These are phyloP conservation scores for Penicillium occitanis DNA, from an alignment of 2,329 filamentous ascomycete genomes.

Conservation along the genomic window DNA sequence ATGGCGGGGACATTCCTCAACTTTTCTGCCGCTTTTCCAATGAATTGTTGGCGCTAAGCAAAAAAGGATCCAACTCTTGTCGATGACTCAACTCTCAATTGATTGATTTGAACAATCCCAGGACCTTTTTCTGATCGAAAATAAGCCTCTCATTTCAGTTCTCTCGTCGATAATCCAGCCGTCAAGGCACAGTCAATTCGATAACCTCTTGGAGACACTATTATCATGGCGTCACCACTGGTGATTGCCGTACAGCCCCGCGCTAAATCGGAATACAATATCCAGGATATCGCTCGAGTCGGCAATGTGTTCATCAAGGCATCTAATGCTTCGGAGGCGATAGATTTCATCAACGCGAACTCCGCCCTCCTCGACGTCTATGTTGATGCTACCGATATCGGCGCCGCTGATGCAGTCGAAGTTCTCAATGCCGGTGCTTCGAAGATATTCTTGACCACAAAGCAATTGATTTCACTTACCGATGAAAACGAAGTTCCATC, in stretches of 20 bases:
- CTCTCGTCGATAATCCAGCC: neutral
- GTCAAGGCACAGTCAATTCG: neutral
- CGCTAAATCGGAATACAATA: slow-evolving; percentile 42
- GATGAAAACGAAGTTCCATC: slow-evolving; percentile 53
- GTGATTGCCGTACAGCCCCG: slow-evolving; percentile 45
- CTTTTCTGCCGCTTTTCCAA: slow-evolving; percentile 2
- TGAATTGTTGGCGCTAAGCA: neutral
- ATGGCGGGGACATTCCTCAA: slow-evolving; percentile 4
- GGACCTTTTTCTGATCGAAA: neutral
- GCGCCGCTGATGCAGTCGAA: slow-evolving; percentile 70
- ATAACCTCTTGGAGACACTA: neutral
- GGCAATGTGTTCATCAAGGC: slow-evolving; percentile 58
- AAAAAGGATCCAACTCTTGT: neutral
- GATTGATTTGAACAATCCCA: neutral
- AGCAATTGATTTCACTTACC: slow-evolving; percentile 62
- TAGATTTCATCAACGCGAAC: slow-evolving; percentile 57
- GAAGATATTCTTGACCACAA: slow-evolving; percentile 75
- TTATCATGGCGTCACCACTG: slow-evolving; percentile 44
- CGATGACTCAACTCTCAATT: slow-evolving; percentile 5
- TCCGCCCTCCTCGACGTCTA: slow-evolving; percentile 62
- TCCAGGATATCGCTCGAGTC: slow-evolving; percentile 58
- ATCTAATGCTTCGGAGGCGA: slow-evolving; percentile 39
- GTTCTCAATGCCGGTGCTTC: slow-evolving; percentile 82
- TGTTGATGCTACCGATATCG: slow-evolving; percentile 72
- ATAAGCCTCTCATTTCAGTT: neutral